Evolutionary conservation across 257 asterid species (phyloP), one percentile per base, ranked within the genome.

Genomic region (Salvia miltiorrhiza): DNA sequence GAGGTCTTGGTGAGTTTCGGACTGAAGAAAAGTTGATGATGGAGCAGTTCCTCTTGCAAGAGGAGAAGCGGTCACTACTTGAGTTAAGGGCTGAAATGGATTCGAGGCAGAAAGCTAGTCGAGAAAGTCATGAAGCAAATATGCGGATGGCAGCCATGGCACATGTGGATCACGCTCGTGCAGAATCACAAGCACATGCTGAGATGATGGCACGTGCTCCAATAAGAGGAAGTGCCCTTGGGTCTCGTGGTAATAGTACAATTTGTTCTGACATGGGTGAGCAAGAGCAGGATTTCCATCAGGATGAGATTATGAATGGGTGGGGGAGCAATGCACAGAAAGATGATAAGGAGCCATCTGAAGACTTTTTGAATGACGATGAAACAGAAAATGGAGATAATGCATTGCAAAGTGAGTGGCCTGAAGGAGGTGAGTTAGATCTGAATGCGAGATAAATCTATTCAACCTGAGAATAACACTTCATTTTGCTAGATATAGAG

Each of bases 321-420:
- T 93, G 98, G 98, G 87, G 85, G 16, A 73, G 59, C 79, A 84
- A 72, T 72, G 72, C 76, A 35, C 91, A 81, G 59, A 88, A 78
- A 83, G 99, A 94, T 57, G 96, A 91, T n/a, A 87, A 84, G 80
- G 99, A 87, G 71, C 99, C 97, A 3, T 94, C 97, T 0, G 99
- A 89, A 69, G 99, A 94, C 73, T 94, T 94, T 64, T 62, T 94
- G 87, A 91, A 94, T 70, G 99, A 91, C 19, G 99, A 94, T 24
- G 97, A 93, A 75, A 76, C 81, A 0, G 81, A 80, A 24, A 76
- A 80, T 63, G 84, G 79, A 52, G 84, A 80, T 61, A 49, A 73
- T 5, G 76, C 70, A 0, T 3, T 80, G 75, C 84, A 76, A 45
- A 64, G 82, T 45, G 87, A 72, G 49, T 82, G 84, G 85, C 82